Conservation (phyloP, 805 yeast genomes). For the Metschnikowia anglica region DNA sequence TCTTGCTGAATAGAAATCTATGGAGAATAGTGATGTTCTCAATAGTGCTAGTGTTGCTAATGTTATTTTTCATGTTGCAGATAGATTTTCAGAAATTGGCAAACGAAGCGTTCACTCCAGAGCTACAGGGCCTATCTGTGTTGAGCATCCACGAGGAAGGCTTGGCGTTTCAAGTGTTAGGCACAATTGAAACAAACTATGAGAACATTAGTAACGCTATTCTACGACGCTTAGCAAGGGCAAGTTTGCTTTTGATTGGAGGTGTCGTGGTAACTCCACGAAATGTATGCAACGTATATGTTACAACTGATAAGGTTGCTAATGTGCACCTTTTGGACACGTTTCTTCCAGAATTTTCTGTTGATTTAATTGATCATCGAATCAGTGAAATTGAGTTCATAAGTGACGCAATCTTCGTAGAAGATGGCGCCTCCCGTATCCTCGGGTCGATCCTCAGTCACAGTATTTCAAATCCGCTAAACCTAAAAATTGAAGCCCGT, state of each 20-base stretch:
- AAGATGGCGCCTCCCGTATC: slow-evolving; percentile 19
- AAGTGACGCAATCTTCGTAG: slow-evolving; percentile 22
- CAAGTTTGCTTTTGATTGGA: slow-evolving; percentile 27
- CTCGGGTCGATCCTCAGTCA: slow-evolving; percentile 9
- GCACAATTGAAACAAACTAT: slow-evolving; percentile 29
- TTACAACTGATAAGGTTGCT: slow-evolving; percentile 14
- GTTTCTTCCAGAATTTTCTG: slow-evolving; percentile 26
- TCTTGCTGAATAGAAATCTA: neutral
- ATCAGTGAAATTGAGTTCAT: slow-evolving; percentile 27
- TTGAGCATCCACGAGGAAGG: slow-evolving; percentile 25
- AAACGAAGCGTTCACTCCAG: slow-evolving; percentile 24
- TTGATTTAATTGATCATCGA: slow-evolving; percentile 23
- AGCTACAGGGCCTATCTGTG: slow-evolving; percentile 27
- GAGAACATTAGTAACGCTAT: slow-evolving; percentile 24
- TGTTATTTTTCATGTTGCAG: slow-evolving; percentile 1
- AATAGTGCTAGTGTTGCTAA: slow-evolving; percentile 5
- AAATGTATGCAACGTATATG: slow-evolving; percentile 23
- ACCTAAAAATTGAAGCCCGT: slow-evolving; percentile 24
- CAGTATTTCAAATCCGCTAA: slow-evolving; percentile 8
- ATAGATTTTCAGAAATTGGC: slow-evolving; percentile 15
- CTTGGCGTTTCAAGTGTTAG: slow-evolving; percentile 28
- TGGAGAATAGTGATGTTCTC: slow-evolving; percentile 7
- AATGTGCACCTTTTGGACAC: slow-evolving; percentile 26
- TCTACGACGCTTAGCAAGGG: slow-evolving; percentile 23
- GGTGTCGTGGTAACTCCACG: slow-evolving; percentile 24